These are phyloP conservation scores for Hypoxylon sp. DNA, from an alignment of 2,329 filamentous ascomycete species.

Conservation along the genomic window DNA sequence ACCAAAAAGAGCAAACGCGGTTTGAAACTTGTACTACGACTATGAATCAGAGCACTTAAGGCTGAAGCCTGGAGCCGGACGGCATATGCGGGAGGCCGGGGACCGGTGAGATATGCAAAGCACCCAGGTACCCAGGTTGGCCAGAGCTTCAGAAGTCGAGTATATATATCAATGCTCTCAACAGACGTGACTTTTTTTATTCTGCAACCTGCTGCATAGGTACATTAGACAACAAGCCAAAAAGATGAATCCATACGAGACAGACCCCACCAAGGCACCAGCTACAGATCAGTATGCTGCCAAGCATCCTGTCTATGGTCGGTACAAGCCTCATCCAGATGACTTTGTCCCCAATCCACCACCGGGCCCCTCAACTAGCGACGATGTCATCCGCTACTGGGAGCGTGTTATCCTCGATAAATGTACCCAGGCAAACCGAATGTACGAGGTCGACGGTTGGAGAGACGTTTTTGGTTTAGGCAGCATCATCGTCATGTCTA, in stretches of 20 bases:
- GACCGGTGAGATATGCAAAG: neutral
- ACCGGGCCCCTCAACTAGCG: neutral
- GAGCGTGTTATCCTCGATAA: slow-evolving; percentile 48
- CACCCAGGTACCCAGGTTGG: neutral
- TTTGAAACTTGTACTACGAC: neutral
- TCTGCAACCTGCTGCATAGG: neutral
- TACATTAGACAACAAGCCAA: neutral
- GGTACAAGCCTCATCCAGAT: slow-evolving; percentile 45
- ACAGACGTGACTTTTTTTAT: neutral
- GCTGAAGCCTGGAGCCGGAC: neutral
- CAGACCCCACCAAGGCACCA: slow-evolving; percentile 54
- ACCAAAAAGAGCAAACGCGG: neutral
- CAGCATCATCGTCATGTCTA: slow-evolving; percentile 58
- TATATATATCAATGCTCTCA: neutral
- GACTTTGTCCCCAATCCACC: slow-evolving; percentile 48
- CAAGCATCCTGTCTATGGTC: slow-evolving; percentile 52
- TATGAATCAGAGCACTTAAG: neutral
- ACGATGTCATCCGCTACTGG: slow-evolving; percentile 50
- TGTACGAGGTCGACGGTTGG: slow-evolving; percentile 55
- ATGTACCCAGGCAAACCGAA: slow-evolving; percentile 52
- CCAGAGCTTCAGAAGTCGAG: neutral
- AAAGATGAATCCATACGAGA: slow-evolving; percentile 48
- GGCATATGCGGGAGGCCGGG: neutral
- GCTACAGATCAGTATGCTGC: slow-evolving; percentile 51
- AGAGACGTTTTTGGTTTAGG: slow-evolving; percentile 61